phyloP scores from a whole-genome alignment of 768 basidiomycete genomes.

The Termitomyces sp. region DNA sequence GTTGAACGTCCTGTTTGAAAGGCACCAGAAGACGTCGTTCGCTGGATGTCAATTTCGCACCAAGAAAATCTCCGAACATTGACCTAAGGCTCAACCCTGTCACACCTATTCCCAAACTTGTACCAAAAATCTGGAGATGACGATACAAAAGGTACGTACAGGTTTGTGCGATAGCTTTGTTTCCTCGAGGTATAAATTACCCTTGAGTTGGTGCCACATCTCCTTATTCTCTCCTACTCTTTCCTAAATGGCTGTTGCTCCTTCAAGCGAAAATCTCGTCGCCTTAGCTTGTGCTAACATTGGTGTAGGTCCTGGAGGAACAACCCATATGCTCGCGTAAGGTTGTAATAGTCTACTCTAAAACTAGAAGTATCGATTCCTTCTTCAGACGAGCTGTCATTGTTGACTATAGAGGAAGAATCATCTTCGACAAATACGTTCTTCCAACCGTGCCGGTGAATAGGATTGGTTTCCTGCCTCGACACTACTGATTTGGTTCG shows the following conservation, averaged over 20 bases:
- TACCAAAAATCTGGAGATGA: conserved; percentile 10
- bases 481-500: neutral
- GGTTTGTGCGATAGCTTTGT: conserved; percentile 10
- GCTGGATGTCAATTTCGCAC: conserved; percentile 28
- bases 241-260: conserved; percentile 32
- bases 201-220: conserved; percentile 2
- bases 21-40: conserved; percentile 26
- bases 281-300: conserved; percentile 66
- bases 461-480: neutral
- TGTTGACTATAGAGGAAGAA: conserved; percentile 55
- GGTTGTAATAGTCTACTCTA: conserved; percentile 23
- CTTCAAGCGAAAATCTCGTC: conserved; percentile 43
- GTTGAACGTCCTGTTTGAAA: conserved; percentile 16
- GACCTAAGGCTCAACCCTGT: conserved; percentile 20
- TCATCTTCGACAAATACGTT: conserved; percentile 63
- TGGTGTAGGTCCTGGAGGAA: conserved; percentile 80
- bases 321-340: conserved; percentile 81
- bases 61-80: conserved; percentile 24
- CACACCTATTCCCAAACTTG: conserved; percentile 11
- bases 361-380: neutral
- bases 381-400: conserved; percentile 42
- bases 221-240: conserved; percentile 7
- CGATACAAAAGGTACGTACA: conserved; percentile 14
- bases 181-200: conserved; percentile 17
- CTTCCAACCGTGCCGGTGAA: conserved; percentile 52